phyloP scores from a whole-genome alignment of 257 asterid species.

The Cinchona pubescens region DNA sequence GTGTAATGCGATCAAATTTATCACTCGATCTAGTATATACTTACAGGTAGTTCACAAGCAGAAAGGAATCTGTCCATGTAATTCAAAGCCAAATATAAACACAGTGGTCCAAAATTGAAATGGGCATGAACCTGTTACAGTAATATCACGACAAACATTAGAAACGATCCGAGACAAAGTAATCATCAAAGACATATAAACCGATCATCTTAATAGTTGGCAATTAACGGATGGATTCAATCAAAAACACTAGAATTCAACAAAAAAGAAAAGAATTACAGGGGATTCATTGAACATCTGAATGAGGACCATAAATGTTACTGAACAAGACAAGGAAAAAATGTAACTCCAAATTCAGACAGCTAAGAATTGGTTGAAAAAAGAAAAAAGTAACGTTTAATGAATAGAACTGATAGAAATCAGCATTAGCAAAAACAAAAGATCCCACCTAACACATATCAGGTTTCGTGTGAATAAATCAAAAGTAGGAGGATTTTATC shows the following conservation, averaged over 20 bases:
- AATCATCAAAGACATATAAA: neutral
- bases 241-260: neutral
- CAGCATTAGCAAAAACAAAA: constrained; percentile 23
- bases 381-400: constrained; percentile 4
- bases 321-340: constrained; percentile 16
- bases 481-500: constrained; percentile 17
- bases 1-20: neutral
- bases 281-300: constrained; percentile 9
- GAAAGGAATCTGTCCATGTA: constrained; percentile 50
- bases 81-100: constrained; percentile 36
- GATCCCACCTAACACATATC: constrained; percentile 26
- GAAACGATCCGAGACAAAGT: neutral
- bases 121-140: constrained; percentile 33
- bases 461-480: constrained; percentile 17
- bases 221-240: neutral
- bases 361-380: constrained; percentile 26
- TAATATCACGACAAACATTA: constrained; percentile 11
- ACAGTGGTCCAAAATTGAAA: constrained; percentile 42
- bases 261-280: neutral
- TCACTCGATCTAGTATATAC: constrained; percentile 10
- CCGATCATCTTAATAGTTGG: neutral
- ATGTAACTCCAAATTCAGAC: constrained; percentile 26
- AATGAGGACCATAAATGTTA: constrained; percentile 8
- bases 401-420: constrained; percentile 8
- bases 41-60: constrained; percentile 40